A percentile compares a stretch with the other conserved stretches of the same genome.
Conservation (phyloP, 257 asterid genomes). For the Scutellaria galericulata region DNA sequence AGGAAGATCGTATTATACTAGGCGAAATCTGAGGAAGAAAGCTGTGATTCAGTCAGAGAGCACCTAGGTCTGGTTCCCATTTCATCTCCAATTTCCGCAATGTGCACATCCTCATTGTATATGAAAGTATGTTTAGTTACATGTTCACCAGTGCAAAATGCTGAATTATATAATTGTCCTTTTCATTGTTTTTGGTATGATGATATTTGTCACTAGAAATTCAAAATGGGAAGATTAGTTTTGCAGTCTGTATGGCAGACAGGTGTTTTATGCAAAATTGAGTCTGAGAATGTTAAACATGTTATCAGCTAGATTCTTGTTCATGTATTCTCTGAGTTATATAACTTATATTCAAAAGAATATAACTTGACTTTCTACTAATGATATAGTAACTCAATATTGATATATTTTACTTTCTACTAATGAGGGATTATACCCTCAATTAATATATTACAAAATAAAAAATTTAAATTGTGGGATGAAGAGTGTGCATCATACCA, state of each 20-base stretch:
- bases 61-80: too few relatives aligned
- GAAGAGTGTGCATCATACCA: too few relatives aligned
- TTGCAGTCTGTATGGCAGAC: background rate
- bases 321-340: background rate
- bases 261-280: background rate
- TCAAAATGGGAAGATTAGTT: conserved; percentile 15
- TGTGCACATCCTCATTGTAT: conserved; percentile 46
- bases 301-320: too few relatives aligned
- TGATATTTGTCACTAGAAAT: conserved; percentile 21
- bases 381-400: too few relatives aligned
- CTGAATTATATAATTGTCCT: background rate
- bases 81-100: conserved; percentile 1
- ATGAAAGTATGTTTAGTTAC: background rate
- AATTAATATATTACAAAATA: too few relatives aligned
- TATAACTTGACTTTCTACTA: too few relatives aligned
- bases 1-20: too few relatives aligned
- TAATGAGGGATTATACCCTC: too few relatives aligned
- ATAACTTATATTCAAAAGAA: background rate
- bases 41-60: conserved; percentile 48
- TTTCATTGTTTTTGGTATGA: background rate
- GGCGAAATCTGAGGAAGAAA: conserved; percentile 57
- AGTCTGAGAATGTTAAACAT: background rate
- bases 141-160: background rate
- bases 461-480: too few relatives aligned
- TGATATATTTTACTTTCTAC: too few relatives aligned